Base-by-base conservation (phyloP, 2,329 filamentous ascomycete species). In the Aspergillus udagawae region DNA sequence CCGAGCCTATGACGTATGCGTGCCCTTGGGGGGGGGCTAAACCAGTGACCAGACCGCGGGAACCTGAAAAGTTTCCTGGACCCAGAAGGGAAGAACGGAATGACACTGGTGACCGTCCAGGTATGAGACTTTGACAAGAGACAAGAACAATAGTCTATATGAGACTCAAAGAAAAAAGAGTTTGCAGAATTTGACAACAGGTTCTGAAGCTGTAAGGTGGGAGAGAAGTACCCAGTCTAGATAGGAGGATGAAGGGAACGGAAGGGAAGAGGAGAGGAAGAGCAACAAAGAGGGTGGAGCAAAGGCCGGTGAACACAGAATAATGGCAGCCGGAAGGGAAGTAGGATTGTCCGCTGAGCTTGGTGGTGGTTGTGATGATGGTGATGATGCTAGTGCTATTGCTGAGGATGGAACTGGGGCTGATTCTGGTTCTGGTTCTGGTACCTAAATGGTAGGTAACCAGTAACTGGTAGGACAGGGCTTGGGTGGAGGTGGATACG, bases 1-100 rank as follows among this genome's bases (percentile, higher is more conserved):
- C 55, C 32, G 32, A 58, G 57, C 57, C 55, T 65, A 72, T 72
- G 69, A 72, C 70, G 70, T 72, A 70, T 64, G 29, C 51, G 47
- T 57, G 64, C 60, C 63, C 57, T 62, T 64, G 60, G 56, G 57
- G 60, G 56, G 57, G 56, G 57, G 41, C 60, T 52, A 32, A 32
- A 32, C 12, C 29, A 35, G 14, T 55, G 45, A 50, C 57, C 41
- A 64, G 56, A 54, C 60, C 62, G 60, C 55, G 62, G 60, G 60
- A 57, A 59, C 54, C 52, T 45, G 42, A 45, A 47, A 53, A 50
- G 41, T 51, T 54, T 49, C 52, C 35, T 38, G 5, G 32, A 38
- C 32, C 14, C 5, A 38, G 14, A 35, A 17, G 32, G 32, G 32
- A 35, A 6, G 14, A 38, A 17, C 3, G 14, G 14, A 17, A 17